Base-by-base conservation (phyloP, 495 filamentous ascomycete genomes). In the Penicillium cosmopolitanum region DNA sequence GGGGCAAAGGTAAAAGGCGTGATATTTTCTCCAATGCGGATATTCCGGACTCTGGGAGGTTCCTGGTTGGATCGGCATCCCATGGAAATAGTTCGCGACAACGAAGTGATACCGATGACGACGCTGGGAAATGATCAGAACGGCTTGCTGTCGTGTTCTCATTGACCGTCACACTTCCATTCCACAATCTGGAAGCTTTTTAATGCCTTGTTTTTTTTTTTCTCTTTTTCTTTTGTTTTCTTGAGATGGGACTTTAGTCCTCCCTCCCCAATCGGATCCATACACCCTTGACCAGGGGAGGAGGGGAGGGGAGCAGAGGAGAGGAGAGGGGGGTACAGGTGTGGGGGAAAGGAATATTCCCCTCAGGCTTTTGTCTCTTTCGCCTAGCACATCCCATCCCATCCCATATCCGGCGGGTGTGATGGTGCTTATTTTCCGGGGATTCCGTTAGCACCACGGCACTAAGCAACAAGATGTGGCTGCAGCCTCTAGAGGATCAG, bases 391-490 rank as follows among this genome's bases (percentile, higher is more conserved):
- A 18, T 43, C 40, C 6, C n/a, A 43, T 43, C 40, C 40, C 53
- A 28, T 28, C 25, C 25, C 25, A 28, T 28, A 28, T 28, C 25
- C 25, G 25, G 4, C 25, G 25, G 25, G 25, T 28, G 25, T 28
- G 50, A 38, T 11, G 35, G 15, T 38, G 35, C 35, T 42, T n/a
- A 53, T 68, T 69, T 64, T 68, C 35, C 35, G 35, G 35, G 35
- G 35, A 38, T 9, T 38, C 15, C 35, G 35, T 10, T 38, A 38
- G 11, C 15, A n/a, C 35, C 35, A 12, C 10, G 11, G 40, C 16
- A 43, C 40, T 18, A 55, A 51, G 57, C 55, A 66, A 60, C 64
- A 60, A 67, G 70, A 74, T 74, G 68, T 73, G 72, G 72, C 70
- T 66, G 71, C 64, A 71, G 69, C 64, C 60, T 51, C 53, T 43